phyloP scores from a whole-genome alignment of 352 stramenopile genomes.

The Globisporangium acanthophoron region DNA sequence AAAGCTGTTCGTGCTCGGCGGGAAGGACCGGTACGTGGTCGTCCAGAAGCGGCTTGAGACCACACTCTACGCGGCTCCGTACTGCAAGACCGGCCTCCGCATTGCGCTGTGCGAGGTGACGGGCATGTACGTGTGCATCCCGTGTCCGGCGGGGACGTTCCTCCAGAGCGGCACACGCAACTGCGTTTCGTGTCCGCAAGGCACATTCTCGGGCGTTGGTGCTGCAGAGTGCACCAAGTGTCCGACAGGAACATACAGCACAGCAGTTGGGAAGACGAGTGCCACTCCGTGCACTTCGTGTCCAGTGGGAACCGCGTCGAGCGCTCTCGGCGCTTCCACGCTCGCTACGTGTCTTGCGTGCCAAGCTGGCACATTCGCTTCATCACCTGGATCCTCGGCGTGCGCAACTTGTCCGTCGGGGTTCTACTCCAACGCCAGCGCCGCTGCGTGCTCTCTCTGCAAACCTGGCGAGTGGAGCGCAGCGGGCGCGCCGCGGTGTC shows the following conservation, averaged over 20 bases:
- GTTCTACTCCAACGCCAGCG: slow-evolving; percentile 35
- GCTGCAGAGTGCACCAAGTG: slow-evolving; percentile 42
- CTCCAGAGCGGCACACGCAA: slow-evolving; percentile 47
- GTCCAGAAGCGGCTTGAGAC: slow-evolving; percentile 44
- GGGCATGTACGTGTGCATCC: slow-evolving; percentile 55
- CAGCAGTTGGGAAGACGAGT: slow-evolving; percentile 29
- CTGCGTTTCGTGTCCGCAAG: slow-evolving; percentile 35
- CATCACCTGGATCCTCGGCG: slow-evolving; percentile 9
- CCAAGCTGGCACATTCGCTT: slow-evolving; percentile 23
- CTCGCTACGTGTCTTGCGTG: slow-evolving; percentile 26
- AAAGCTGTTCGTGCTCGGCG: slow-evolving; percentile 50
- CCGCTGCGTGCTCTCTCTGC: slow-evolving; percentile 36
- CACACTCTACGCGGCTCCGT: slow-evolving; percentile 49
- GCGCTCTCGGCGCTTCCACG: slow-evolving; percentile 21
- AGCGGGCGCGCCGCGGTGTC: slow-evolving; percentile 24
- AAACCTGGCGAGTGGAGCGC: slow-evolving; percentile 37
- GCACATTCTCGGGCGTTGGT: slow-evolving; percentile 37
- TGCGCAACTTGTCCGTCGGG: slow-evolving; percentile 24
- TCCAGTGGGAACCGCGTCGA: slow-evolving; percentile 44
- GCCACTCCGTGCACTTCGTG: slow-evolving; percentile 36
- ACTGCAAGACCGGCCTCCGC: slow-evolving; percentile 34
- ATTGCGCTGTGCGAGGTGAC: slow-evolving; percentile 49
- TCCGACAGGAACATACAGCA: slow-evolving; percentile 43
- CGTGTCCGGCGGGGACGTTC: slow-evolving; percentile 53
- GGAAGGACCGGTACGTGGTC: slow-evolving; percentile 55